These are phyloP conservation scores for Petunia axillaris DNA, from an alignment of 257 asterid species.

Conservation along the genomic window DNA sequence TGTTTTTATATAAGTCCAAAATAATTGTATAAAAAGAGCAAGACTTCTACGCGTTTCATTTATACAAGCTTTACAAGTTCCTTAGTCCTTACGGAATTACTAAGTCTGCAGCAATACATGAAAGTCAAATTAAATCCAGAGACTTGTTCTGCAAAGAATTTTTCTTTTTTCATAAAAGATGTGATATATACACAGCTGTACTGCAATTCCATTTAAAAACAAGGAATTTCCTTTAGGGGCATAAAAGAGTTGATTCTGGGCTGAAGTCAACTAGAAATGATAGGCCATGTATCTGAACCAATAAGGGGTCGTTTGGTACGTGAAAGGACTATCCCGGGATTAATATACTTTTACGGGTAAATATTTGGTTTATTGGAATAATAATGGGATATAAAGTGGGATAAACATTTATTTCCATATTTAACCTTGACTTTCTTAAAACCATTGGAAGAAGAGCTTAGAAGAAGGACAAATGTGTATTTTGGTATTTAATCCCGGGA, in stretches of 20 bases:
- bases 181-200: not conserved
- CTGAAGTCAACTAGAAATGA: not conserved
- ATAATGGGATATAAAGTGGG: too few species aligned
- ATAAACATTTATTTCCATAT: too few species aligned
- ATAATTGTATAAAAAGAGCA: not conserved
- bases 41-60: not conserved
- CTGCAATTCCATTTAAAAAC: conserved; percentile 1
- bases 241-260: not conserved
- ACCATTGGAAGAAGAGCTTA: too few species aligned
- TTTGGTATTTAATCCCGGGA: too few species aligned
- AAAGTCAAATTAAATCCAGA: too few species aligned
- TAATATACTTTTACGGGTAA: too few species aligned
- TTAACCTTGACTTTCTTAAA: too few species aligned
- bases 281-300: not conserved
- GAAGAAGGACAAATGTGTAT: too few species aligned
- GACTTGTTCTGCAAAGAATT: too few species aligned
- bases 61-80: conserved; percentile 10
- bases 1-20: not conserved
- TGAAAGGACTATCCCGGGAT: too few species aligned
- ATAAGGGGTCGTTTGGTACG: not conserved
- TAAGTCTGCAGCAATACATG: not conserved
- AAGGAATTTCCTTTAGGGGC: not conserved
- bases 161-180: not conserved
- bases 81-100: not conserved
- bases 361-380: too few species aligned